phyloP scores from a whole-genome alignment of 2,329 filamentous ascomycete genomes.

The Aspergillus spinulosporus region DNA sequence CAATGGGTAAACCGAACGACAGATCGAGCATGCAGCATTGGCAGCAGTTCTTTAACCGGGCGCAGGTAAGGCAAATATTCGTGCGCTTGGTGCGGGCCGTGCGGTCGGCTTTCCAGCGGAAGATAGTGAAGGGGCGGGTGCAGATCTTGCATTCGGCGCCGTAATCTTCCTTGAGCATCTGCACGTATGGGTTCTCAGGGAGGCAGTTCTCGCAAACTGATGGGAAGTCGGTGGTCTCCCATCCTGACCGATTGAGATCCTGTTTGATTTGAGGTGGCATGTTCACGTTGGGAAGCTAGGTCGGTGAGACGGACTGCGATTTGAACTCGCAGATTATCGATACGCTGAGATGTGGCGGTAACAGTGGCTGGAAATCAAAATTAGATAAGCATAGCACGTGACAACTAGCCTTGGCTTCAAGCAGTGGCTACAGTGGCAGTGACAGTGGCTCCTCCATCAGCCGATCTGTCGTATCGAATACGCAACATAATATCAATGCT shows the following conservation, averaged over 20 bases:
- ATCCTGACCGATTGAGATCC: slow-evolving; percentile 90
- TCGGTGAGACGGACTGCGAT: background rate
- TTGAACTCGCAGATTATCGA: background rate
- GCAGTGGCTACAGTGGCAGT: background rate
- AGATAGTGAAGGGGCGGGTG: slow-evolving; percentile 92
- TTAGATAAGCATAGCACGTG: background rate
- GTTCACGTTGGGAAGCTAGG: slow-evolving; percentile 1
- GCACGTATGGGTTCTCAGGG: slow-evolving; percentile 94
- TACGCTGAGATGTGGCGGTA: background rate
- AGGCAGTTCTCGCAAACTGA: slow-evolving; percentile 78
- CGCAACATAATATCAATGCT: background rate
- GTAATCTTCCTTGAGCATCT: slow-evolving; percentile 98
- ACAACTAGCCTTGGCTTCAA: background rate
- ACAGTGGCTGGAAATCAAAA: background rate
- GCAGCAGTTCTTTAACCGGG: slow-evolving; percentile 96
- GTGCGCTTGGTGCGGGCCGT: slow-evolving; percentile 90
- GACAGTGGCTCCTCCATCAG: background rate
- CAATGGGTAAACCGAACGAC: slow-evolving; percentile 91
- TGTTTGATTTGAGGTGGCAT: slow-evolving; percentile 89
- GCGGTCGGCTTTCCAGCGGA: slow-evolving; percentile 90
- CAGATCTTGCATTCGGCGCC: slow-evolving; percentile 86
- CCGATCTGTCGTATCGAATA: slow-evolving; percentile 11
- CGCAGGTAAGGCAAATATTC: slow-evolving; percentile 94
- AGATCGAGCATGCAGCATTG: slow-evolving; percentile 99
- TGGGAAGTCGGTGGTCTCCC: slow-evolving; percentile 70